Percentiles rank a stretch among this genome's conserved stretches.
phyloP scores from a whole-genome alignment of 805 yeast genomes.

The Metschnikowia dekortorum region DNA sequence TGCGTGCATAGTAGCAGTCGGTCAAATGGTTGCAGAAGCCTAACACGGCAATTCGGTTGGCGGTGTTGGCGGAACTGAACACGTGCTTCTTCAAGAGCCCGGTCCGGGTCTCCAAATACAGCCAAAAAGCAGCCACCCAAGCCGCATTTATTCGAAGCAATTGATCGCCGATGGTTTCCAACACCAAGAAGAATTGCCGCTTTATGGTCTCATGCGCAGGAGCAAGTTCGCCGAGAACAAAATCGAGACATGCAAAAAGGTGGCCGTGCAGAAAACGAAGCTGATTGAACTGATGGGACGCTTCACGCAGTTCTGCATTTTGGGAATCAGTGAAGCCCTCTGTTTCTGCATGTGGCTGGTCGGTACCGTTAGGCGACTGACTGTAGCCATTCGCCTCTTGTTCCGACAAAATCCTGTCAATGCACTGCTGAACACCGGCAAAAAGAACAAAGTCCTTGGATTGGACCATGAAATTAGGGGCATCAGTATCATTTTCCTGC shows the following conservation, averaged over 20 bases:
- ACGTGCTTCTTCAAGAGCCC: conserved; percentile 19
- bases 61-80: conserved; percentile 24
- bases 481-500: neutral
- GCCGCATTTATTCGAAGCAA: neutral
- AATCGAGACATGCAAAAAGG: conserved; percentile 1
- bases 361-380: neutral
- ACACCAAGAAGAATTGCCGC: conserved; percentile 1
- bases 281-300: neutral
- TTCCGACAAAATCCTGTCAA: neutral
- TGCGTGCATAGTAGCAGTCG: conserved; percentile 24
- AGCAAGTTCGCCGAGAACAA: neutral
- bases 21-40: conserved; percentile 38
- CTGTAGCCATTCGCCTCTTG: neutral
- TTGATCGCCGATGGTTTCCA: neutral
- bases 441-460: neutral
- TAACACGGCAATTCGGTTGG: conserved; percentile 36
- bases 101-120: conserved; percentile 33
- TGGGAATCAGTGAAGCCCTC: neutral
- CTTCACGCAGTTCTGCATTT: neutral
- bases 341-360: neutral
- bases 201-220: neutral
- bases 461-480: neutral
- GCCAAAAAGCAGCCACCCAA: conserved; percentile 29
- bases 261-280: neutral
- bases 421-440: neutral